These are phyloP conservation scores for Kondoa subrosea DNA, from an alignment of 768 basidiomycete genomes.

Conservation along the genomic window DNA sequence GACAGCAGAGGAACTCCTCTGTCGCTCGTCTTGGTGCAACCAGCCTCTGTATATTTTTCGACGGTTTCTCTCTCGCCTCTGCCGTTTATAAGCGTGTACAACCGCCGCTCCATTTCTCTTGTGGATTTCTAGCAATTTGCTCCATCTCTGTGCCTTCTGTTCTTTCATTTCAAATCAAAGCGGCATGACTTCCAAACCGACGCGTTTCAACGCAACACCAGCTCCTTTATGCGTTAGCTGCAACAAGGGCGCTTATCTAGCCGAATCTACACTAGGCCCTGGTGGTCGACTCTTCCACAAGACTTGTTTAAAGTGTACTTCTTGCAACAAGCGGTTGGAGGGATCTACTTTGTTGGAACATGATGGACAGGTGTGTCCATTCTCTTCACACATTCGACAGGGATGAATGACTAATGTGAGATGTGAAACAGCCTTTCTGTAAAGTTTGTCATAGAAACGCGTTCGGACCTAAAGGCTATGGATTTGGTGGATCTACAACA, in stretches of 20 bases:
- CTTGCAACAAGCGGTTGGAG: slow-evolving; percentile 61
- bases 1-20: no score
- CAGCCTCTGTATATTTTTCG: no score
- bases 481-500: slow-evolving; percentile 13
- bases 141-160: no score
- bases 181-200: no score
- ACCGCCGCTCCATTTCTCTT: no score
- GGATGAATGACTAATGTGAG: slow-evolving; percentile 38
- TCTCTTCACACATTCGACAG: slow-evolving; percentile 5
- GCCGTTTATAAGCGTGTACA: no score
- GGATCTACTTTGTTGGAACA: slow-evolving; percentile 64
- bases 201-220: not conserved
- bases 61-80: no score
- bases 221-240: slow-evolving; percentile 13
- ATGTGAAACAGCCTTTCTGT: slow-evolving; percentile 38
- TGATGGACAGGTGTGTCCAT: slow-evolving; percentile 52
- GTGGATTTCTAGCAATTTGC: no score
- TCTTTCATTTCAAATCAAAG: no score
- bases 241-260: slow-evolving; percentile 57
- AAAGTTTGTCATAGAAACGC: slow-evolving; percentile 64
- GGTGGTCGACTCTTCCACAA: slow-evolving; percentile 30
- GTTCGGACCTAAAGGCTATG: slow-evolving; percentile 40
- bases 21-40: no score
- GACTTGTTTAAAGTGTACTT: slow-evolving; percentile 63
- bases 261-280: not conserved